phyloP scores from a whole-genome alignment of 2,329 filamentous ascomycete genomes.

The Verticillium nubilum region DNA sequence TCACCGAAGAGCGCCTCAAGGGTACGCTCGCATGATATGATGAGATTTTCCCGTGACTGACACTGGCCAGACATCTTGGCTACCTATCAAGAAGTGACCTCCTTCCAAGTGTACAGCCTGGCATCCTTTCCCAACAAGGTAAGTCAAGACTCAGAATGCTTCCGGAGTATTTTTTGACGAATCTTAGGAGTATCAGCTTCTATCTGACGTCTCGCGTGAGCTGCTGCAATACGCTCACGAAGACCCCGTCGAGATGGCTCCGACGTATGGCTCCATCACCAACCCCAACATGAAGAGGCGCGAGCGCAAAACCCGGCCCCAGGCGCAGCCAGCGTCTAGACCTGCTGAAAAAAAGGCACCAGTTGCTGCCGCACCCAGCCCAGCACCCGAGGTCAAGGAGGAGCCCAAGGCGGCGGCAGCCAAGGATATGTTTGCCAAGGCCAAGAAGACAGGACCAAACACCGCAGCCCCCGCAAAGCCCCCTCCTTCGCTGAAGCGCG shows the following conservation, averaged over 20 bases:
- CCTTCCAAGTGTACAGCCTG: slow-evolving; percentile 85
- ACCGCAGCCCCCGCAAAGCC: slow-evolving; percentile 14
- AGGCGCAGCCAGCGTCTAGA: slow-evolving; percentile 20
- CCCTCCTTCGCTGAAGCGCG: slow-evolving; percentile 45
- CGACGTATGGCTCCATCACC: slow-evolving; percentile 66
- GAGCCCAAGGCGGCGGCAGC: slow-evolving; percentile 29
- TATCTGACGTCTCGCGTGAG: slow-evolving; percentile 65
- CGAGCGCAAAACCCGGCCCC: slow-evolving; percentile 30
- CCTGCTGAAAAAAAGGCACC: slow-evolving; percentile 25
- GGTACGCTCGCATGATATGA: slow-evolving; percentile 34
- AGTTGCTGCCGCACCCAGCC: slow-evolving; percentile 13
- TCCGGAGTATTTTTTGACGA: background rate
- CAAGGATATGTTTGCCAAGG: slow-evolving; percentile 28
- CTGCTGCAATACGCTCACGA: slow-evolving; percentile 52
- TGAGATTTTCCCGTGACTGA: slow-evolving; percentile 4
- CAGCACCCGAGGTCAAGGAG: slow-evolving; percentile 22
- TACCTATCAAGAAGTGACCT: slow-evolving; percentile 66
- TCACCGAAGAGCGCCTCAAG: slow-evolving; percentile 66
- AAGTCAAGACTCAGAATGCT: slow-evolving; percentile 8
- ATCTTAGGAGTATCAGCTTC: slow-evolving; percentile 54
- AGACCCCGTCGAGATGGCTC: slow-evolving; percentile 53
- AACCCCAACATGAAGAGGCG: slow-evolving; percentile 62
- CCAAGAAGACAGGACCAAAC: slow-evolving; percentile 18
- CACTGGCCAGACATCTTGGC: slow-evolving; percentile 53
- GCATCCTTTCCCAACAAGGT: slow-evolving; percentile 64